A percentile compares a stretch with the other conserved stretches of the same genome.
Conservation (phyloP, 352 stramenopile genomes). For the Pythium rishiriense region DNA sequence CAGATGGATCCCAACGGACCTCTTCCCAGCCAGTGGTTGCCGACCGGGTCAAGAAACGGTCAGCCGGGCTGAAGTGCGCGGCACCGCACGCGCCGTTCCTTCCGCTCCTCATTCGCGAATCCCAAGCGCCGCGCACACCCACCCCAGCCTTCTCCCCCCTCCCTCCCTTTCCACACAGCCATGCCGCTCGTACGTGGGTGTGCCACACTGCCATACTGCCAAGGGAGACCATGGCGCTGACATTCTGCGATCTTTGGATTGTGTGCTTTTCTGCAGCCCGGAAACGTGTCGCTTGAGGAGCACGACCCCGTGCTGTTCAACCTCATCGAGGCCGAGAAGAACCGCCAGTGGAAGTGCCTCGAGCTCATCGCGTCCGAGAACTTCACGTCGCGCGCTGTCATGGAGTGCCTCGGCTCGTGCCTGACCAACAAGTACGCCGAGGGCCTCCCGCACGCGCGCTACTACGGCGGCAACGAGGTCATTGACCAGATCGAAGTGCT, state of each 20-base stretch:
- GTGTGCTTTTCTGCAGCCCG: conserved; percentile 34
- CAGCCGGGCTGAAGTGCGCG: background rate
- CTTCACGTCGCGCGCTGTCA: conserved; percentile 98
- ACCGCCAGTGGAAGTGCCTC: conserved; percentile 96
- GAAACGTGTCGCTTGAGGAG: conserved; percentile 86
- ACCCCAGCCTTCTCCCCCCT: background rate
- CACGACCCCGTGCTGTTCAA: conserved; percentile 98
- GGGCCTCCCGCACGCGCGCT: conserved; percentile 93
- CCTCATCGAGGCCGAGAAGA: conserved; percentile 99
- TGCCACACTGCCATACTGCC: background rate
- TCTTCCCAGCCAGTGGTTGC: conserved; percentile 15
- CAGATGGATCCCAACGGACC: background rate
- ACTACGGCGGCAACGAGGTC: conserved; percentile 99
- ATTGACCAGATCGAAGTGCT: conserved; percentile 99
- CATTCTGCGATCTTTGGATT: background rate
- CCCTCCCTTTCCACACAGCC: conserved; percentile 7
- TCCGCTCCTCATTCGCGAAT: conserved; percentile 15
- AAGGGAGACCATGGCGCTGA: conserved; percentile 1
- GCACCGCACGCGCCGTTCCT: conserved; percentile 10
- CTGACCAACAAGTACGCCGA: conserved; percentile 99
- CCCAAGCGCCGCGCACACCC: conserved; percentile 19
- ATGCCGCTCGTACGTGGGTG: conserved; percentile 58
- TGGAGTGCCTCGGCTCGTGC: conserved; percentile 98
- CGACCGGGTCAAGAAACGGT: conserved; percentile 1
- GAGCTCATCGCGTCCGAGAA: conserved; percentile 99